Conservation (phyloP, 2,329 filamentous ascomycete genomes). For the Microdochium paspali region DNA sequence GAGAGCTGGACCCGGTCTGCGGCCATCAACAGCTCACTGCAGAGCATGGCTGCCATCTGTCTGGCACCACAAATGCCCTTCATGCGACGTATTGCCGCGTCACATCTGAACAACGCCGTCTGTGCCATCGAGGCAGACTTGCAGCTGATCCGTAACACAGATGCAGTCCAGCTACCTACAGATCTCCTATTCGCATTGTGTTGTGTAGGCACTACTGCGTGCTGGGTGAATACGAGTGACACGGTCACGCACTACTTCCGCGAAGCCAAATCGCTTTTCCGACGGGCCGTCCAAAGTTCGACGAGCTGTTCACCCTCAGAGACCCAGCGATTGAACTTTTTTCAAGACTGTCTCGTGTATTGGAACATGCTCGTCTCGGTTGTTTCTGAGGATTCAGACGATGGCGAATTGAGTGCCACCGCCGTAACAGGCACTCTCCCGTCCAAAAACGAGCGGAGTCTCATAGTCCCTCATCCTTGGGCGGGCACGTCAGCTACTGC, state of each 20-base stretch:
- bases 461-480: constrained; percentile 23
- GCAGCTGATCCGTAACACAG: constrained; percentile 11
- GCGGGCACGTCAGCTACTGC: constrained; percentile 24
- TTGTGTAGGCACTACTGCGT: constrained; percentile 28
- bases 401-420: constrained; percentile 3
- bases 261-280: constrained; percentile 10
- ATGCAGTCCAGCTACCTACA: constrained; percentile 16
- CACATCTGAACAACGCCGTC: constrained; percentile 23
- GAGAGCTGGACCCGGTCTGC: constrained; percentile 25
- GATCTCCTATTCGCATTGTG: constrained; percentile 26
- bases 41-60: constrained; percentile 30
- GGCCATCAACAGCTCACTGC: constrained; percentile 25
- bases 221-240: constrained; percentile 26
- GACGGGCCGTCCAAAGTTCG: constrained; percentile 3
- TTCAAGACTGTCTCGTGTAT: constrained; percentile 27
- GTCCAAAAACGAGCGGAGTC: not conserved
- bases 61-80: constrained; percentile 22
- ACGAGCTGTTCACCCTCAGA: constrained; percentile 10
- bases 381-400: constrained; percentile 21
- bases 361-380: constrained; percentile 29
- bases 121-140: constrained; percentile 24
- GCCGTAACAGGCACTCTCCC: not conserved
- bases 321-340: constrained; percentile 22
- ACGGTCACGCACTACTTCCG: constrained; percentile 22
- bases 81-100: constrained; percentile 22